These are phyloP conservation scores for Neonectria ditissima DNA, from an alignment of 2,329 filamentous ascomycete species.

Conservation along the genomic window DNA sequence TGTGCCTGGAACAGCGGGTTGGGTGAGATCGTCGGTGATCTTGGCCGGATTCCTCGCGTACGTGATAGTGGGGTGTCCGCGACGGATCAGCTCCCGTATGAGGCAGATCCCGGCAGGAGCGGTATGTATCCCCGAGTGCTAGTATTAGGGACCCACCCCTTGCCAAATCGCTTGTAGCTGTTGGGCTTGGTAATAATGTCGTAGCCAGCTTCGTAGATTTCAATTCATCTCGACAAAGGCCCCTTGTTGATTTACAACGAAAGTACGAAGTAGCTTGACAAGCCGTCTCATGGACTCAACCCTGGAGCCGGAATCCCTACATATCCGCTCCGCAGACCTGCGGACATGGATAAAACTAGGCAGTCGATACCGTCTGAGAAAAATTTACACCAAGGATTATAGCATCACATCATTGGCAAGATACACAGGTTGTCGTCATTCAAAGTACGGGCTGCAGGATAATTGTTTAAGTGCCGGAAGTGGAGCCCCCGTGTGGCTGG, in stretches of 20 bases:
- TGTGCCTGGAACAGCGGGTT: conserved; percentile 26
- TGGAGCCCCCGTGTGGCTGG: neutral
- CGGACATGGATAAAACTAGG: neutral
- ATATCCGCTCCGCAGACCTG: neutral
- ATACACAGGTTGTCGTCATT: neutral
- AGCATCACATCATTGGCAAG: neutral
- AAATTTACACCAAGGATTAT: too few relatives aligned
- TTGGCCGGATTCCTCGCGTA: conserved; percentile 27
- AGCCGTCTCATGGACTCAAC: neutral
- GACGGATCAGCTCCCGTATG: conserved; percentile 45
- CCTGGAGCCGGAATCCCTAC: conserved; percentile 11
- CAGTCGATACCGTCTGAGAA: neutral
- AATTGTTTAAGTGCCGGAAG: neutral
- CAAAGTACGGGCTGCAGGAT: neutral
- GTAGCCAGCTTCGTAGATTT: neutral
- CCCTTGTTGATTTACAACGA: neutral
- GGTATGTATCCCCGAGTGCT: conserved; percentile 49
- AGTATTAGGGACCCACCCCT: conserved; percentile 33
- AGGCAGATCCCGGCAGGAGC: conserved; percentile 49
- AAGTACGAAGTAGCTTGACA: neutral
- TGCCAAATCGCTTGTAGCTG: neutral
- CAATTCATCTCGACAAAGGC: neutral
- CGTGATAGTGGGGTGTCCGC: conserved; percentile 43
- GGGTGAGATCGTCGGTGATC: conserved; percentile 11
- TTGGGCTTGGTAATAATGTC: neutral